These are phyloP conservation scores for Dactylellina sp. DNA, from an alignment of 2,329 filamentous ascomycete species.

Conservation along the genomic window DNA sequence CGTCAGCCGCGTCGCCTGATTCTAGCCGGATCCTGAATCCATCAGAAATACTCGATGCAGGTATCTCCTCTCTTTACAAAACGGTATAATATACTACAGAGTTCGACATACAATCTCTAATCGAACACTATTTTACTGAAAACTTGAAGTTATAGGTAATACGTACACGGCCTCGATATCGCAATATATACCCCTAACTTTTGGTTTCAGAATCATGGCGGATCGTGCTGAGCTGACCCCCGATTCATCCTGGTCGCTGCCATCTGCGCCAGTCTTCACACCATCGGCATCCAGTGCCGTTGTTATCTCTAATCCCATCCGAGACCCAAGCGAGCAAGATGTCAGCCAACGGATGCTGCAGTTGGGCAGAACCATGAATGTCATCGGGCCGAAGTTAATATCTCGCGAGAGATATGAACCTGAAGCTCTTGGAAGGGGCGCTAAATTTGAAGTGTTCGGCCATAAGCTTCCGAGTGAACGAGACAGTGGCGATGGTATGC, in stretches of 20 bases:
- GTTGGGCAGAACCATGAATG: conserved; percentile 45
- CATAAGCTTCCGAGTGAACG: conserved; percentile 38
- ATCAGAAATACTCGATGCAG: too few relatives aligned
- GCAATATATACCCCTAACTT: too few relatives aligned
- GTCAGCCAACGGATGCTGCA: conserved; percentile 54
- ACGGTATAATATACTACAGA: too few relatives aligned
- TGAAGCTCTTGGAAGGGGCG: conserved; percentile 36
- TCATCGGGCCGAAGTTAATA: conserved; percentile 53
- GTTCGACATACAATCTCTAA: too few relatives aligned
- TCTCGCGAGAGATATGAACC: conserved; percentile 46
- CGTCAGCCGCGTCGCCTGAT: not conserved
- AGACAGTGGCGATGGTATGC: conserved; percentile 36
- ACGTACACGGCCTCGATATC: too few relatives aligned
- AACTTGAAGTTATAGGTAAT: too few relatives aligned
- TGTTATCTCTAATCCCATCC: conserved; percentile 22
- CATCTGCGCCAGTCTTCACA: conserved; percentile 34
- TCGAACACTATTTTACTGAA: too few relatives aligned
- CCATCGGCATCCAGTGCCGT: conserved; percentile 39
- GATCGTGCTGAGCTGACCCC: conserved; percentile 11
- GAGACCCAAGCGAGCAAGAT: conserved; percentile 40
- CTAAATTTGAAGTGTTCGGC: conserved; percentile 49
- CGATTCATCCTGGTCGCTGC: conserved; percentile 49
- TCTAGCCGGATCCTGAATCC: not conserved
- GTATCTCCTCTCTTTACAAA: too few relatives aligned
- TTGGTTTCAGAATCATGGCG: too few relatives aligned